These are phyloP conservation scores for Lipomyces japonicus DNA, from an alignment of 805 yeast genomes.

Conservation along the genomic window DNA sequence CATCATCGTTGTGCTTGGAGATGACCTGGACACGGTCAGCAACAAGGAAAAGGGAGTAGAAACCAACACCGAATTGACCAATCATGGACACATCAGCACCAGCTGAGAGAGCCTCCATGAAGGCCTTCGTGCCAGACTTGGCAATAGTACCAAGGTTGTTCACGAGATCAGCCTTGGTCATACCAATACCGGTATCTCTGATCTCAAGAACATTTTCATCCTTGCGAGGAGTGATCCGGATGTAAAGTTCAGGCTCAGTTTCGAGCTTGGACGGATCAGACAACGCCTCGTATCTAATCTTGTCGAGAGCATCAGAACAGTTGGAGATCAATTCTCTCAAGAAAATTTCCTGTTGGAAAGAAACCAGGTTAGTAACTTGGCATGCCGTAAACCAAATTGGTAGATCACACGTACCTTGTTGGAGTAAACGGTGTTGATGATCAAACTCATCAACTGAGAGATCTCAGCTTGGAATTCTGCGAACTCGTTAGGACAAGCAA, in stretches of 20 bases:
- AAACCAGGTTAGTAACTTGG: background rate
- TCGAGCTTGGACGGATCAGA: conserved; percentile 89
- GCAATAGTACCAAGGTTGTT: conserved; percentile 99
- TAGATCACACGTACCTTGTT: conserved; percentile 64
- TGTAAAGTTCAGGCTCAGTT: conserved; percentile 92
- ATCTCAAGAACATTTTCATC: conserved; percentile 91
- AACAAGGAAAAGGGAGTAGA: conserved; percentile 98
- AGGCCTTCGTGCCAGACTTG: conserved; percentile 98
- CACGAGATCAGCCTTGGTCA: conserved; percentile 98
- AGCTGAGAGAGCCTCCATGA: conserved; percentile 98
- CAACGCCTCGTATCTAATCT: conserved; percentile 94
- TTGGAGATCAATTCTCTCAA: conserved; percentile 97
- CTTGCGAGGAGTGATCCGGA: conserved; percentile 95
- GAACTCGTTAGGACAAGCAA: background rate
- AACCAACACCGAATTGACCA: conserved; percentile 99
- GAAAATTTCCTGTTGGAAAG: conserved; percentile 64
- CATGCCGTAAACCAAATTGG: background rate
- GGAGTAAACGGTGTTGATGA: conserved; percentile 99
- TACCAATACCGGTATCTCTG: conserved; percentile 99
- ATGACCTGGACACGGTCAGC: conserved; percentile 98
- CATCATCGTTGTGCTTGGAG: conserved; percentile 98
- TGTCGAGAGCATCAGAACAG: conserved; percentile 98
- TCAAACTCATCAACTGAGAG: conserved; percentile 99
- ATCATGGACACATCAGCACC: conserved; percentile 99
- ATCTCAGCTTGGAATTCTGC: conserved; percentile 92